phyloP scores from a whole-genome alignment of 2,329 filamentous ascomycete genomes.

The Fusarium pseudocircinatum region DNA sequence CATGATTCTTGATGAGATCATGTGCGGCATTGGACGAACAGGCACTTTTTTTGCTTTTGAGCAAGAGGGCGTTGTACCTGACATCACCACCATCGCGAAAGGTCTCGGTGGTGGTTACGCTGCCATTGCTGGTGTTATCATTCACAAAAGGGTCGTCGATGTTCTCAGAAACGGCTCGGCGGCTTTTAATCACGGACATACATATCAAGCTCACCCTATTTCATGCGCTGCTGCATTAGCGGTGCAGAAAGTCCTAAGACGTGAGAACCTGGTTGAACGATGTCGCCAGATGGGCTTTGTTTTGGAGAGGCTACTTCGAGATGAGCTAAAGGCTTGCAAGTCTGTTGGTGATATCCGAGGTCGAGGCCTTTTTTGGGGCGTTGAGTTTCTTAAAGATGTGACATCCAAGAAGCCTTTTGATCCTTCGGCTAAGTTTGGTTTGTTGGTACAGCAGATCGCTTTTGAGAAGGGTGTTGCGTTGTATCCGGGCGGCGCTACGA shows the following conservation, averaged over 20 bases:
- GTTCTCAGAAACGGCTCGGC: constrained; percentile 49
- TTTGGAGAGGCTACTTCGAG: not conserved
- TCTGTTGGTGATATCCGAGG: constrained; percentile 10
- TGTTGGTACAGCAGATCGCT: constrained; percentile 44
- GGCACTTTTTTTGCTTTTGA: constrained; percentile 69
- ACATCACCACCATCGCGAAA: constrained; percentile 53
- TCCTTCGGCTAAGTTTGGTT: constrained; percentile 39
- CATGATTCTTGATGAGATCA: constrained; percentile 68
- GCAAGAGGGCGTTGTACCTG: constrained; percentile 43
- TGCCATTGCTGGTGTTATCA: constrained; percentile 69
- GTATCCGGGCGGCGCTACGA: constrained; percentile 71
- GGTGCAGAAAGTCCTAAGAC: constrained; percentile 66
- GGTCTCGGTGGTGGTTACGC: constrained; percentile 62
- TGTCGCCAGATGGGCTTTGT: constrained; percentile 61
- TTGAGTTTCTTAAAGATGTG: constrained; percentile 56
- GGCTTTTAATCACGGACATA: constrained; percentile 64
- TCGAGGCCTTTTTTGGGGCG: constrained; percentile 54
- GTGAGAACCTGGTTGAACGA: constrained; percentile 68
- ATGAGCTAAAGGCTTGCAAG: not conserved
- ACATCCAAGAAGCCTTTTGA: constrained; percentile 50
- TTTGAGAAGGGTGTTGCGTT: constrained; percentile 54
- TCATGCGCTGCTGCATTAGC: constrained; percentile 70
- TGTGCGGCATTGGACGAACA: constrained; percentile 65
- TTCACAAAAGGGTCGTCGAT: constrained; percentile 61
- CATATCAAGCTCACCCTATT: constrained; percentile 68